These are phyloP conservation scores for Blumeria hordei DNA, from an alignment of 2,329 filamentous ascomycete species.

Conservation along the genomic window DNA sequence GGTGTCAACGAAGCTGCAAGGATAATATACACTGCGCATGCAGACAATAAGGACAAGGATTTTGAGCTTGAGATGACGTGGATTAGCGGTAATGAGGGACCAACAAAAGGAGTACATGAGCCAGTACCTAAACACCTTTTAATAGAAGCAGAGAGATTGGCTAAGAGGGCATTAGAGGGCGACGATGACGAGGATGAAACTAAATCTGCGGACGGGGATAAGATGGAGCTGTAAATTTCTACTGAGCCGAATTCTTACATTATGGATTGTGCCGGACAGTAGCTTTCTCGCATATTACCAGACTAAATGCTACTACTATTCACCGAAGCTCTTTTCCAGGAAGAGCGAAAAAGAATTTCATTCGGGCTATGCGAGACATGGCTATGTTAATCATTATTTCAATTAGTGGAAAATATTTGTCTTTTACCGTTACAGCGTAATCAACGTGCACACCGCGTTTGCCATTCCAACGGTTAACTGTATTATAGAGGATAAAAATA, in stretches of 20 bases:
- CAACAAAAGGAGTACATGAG: slow-evolving; percentile 78
- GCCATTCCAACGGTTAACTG: too few species aligned
- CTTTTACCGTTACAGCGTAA: too few species aligned
- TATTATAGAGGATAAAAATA: too few species aligned
- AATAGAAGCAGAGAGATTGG: slow-evolving; percentile 80
- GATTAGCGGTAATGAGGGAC: slow-evolving; percentile 66
- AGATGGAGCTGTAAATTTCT: slow-evolving; percentile 65
- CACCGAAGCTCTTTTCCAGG: too few species aligned
- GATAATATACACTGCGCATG: slow-evolving; percentile 93
- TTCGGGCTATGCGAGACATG: too few species aligned
- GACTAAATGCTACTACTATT: too few species aligned
- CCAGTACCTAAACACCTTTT: slow-evolving; percentile 78
- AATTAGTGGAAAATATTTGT: too few species aligned
- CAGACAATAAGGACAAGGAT: slow-evolving; percentile 99
- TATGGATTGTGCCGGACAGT: background rate
- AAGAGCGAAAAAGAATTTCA: too few species aligned
- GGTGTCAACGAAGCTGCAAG: slow-evolving; percentile 88
- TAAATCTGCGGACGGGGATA: slow-evolving; percentile 31
- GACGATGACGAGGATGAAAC: slow-evolving; percentile 69
- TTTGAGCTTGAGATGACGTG: slow-evolving; percentile 99
- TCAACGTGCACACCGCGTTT: too few species aligned
- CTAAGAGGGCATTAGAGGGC: slow-evolving; percentile 69
- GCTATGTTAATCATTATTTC: too few species aligned
- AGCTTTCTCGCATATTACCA: too few species aligned
- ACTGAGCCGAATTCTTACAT: background rate